Evolutionary conservation across 2,329 filamentous ascomycete genomes (phyloP).

Genomic region (Fusarium sp.): DNA sequence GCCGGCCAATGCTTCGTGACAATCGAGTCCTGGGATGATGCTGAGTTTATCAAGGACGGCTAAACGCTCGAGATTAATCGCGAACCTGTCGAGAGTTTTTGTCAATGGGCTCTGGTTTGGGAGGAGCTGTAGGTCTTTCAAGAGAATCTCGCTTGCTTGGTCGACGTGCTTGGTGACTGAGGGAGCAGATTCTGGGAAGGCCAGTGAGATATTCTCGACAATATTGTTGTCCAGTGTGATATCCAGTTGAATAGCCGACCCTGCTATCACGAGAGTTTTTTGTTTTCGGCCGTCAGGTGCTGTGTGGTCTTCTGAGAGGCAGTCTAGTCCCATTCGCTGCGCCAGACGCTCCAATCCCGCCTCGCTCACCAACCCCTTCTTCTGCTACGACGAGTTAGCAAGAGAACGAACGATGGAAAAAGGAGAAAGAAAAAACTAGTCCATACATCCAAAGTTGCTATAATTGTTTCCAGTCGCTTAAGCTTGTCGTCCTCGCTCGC

Average conservation of each 20-base stretch:
- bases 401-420: not conserved
- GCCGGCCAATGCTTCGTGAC: conserved; percentile 81
- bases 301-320: conserved; percentile 68
- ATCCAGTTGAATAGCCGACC: conserved; percentile 71
- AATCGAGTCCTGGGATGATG: conserved; percentile 75
- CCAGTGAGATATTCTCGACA: conserved; percentile 72
- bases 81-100: conserved; percentile 78
- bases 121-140: conserved; percentile 72
- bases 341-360: conserved; percentile 80
- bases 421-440: no score
- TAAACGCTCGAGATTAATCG: conserved; percentile 77
- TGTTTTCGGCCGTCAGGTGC: conserved; percentile 63
- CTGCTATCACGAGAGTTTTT: conserved; percentile 72
- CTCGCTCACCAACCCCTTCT: conserved; percentile 77
- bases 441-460: conserved; percentile 64
- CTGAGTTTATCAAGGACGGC: conserved; percentile 80
- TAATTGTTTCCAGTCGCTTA: conserved; percentile 66
- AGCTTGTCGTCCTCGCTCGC: conserved; percentile 67
- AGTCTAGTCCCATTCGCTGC: conserved; percentile 74
- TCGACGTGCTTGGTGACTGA: conserved; percentile 71
- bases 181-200: conserved; percentile 71
- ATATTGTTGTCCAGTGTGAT: conserved; percentile 72
- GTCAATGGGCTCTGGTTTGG: conserved; percentile 74
- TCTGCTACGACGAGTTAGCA: conserved; percentile 51
- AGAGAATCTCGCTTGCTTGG: conserved; percentile 74